Evolutionary conservation across 768 basidiomycete species (phyloP).

Genomic region (Lyophyllum semitale): DNA sequence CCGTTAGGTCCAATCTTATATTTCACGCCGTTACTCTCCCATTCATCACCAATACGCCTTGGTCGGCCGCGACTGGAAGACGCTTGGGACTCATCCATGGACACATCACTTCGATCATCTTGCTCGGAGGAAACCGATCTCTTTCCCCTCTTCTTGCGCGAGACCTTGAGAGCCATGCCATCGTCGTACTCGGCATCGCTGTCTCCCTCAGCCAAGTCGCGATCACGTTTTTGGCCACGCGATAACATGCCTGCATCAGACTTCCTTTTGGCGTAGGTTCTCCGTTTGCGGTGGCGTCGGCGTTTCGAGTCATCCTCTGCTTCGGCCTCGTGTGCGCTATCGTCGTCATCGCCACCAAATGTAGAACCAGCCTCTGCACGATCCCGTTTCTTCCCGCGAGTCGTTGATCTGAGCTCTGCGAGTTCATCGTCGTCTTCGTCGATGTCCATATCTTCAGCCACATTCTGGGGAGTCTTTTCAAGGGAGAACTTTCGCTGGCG

Average conservation of each 20-base stretch:
- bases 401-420: slow-evolving; percentile 35
- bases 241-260: slow-evolving; percentile 37
- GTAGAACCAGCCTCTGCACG: slow-evolving; percentile 72
- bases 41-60: slow-evolving; percentile 71
- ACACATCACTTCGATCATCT: slow-evolving; percentile 48
- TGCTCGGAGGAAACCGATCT: slow-evolving; percentile 30
- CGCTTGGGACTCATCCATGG: slow-evolving; percentile 46
- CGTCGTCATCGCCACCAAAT: slow-evolving; percentile 65
- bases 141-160: slow-evolving; percentile 60
- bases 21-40: slow-evolving; percentile 69
- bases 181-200: slow-evolving; percentile 44
- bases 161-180: slow-evolving; percentile 21
- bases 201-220: slow-evolving; percentile 50
- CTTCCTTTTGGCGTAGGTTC: slow-evolving; percentile 55
- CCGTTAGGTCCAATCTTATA: slow-evolving; percentile 77
- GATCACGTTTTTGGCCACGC: slow-evolving; percentile 70
- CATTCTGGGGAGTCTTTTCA: slow-evolving; percentile 37
- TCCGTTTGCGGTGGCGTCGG: slow-evolving; percentile 56
- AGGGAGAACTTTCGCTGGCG: slow-evolving; percentile 56
- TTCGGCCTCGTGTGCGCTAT: slow-evolving; percentile 37
- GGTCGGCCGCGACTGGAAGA: slow-evolving; percentile 56
- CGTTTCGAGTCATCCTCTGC: slow-evolving; percentile 42
- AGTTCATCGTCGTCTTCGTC: slow-evolving; percentile 49
- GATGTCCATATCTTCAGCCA: slow-evolving; percentile 47
- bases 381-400: slow-evolving; percentile 75